These are phyloP conservation scores for Ilex paraguariensis DNA, from an alignment of 305 asterid species.

Conservation along the genomic window DNA sequence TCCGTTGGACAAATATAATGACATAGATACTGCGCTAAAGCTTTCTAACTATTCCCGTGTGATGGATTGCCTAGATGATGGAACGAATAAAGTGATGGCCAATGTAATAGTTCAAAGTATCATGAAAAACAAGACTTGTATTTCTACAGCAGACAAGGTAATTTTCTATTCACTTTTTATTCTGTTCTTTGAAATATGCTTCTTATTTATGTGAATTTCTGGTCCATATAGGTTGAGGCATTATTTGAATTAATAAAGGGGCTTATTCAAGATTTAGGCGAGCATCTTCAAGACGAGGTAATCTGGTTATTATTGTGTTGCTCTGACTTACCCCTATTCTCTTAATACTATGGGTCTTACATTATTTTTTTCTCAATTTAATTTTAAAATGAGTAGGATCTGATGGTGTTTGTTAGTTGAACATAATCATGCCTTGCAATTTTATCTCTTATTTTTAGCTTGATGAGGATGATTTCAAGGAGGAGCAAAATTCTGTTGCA, in stretches of 20 bases:
- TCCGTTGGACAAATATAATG: constrained; percentile 92
- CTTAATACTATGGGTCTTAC: background rate
- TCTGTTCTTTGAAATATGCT: constrained; percentile 17
- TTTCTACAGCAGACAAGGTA: constrained; percentile 95
- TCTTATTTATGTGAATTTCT: constrained; percentile 22
- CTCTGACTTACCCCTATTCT: background rate
- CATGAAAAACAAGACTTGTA: constrained; percentile 69
- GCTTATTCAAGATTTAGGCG: constrained; percentile 68
- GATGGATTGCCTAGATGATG: constrained; percentile 75
- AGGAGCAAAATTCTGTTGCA: constrained; percentile 91
- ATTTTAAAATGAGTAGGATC: background rate
- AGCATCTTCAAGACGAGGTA: constrained; percentile 71
- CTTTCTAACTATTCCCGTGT: constrained; percentile 84
- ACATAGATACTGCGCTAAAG: constrained; percentile 85
- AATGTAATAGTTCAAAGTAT: constrained; percentile 82
- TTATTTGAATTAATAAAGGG: constrained; percentile 87
- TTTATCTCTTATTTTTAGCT: constrained; percentile 46
- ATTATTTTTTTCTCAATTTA: background rate
- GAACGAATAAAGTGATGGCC: constrained; percentile 90
- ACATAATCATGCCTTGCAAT: background rate
- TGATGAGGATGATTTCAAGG: constrained; percentile 92
- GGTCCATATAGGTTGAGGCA: constrained; percentile 67
- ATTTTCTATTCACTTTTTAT: constrained; percentile 12
- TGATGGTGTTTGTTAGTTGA: too few species aligned
- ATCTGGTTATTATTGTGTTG: constrained; percentile 6